A percentile compares a stretch with the other conserved stretches of the same genome.
phyloP scores from a whole-genome alignment of 2,329 filamentous ascomycete genomes.

The Byssoonygena ceratinophila region DNA sequence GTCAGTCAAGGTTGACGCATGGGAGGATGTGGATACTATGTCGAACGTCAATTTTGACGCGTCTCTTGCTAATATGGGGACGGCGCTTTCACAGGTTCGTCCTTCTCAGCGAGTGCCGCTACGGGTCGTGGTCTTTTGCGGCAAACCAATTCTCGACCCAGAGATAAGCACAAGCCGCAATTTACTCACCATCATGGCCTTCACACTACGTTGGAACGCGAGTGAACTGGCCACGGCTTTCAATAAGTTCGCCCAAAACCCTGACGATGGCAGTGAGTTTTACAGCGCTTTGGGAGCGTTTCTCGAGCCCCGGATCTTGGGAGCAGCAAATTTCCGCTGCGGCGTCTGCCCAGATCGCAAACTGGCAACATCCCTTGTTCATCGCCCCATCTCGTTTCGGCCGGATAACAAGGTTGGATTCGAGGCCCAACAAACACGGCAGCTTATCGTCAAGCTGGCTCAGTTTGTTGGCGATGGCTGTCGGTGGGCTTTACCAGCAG shows the following conservation, averaged over 20 bases:
- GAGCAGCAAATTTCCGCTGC: constrained; percentile 18
- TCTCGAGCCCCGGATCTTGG: constrained; percentile 18
- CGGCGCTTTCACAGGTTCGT: not conserved
- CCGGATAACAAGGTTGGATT: constrained; percentile 7
- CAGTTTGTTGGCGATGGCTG: constrained; percentile 17
- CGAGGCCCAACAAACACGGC: constrained; percentile 7
- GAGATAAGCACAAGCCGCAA: constrained; percentile 9
- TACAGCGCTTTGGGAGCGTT: constrained; percentile 18
- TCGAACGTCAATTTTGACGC: not conserved
- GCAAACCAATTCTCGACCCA: constrained; percentile 17
- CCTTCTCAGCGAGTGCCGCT: constrained; percentile 10
- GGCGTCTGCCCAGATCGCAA: constrained; percentile 17
- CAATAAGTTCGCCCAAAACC: not conserved
- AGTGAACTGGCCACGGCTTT: not conserved
- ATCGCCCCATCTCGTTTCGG: constrained; percentile 19
- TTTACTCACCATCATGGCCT: constrained; percentile 17
- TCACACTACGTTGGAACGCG: constrained; percentile 18
- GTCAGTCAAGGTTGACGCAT: not conserved
- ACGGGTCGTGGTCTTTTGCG: constrained; percentile 16
- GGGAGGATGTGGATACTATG: not conserved
- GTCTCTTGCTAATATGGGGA: not conserved
- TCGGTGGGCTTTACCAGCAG: constrained; percentile 17
- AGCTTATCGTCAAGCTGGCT: constrained; percentile 16
- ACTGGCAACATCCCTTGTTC: constrained; percentile 17
- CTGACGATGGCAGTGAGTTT: constrained; percentile 11